Base-by-base conservation (phyloP, 2,329 filamentous ascomycete genomes). In the Pseudopithomyces chartarum region DNA sequence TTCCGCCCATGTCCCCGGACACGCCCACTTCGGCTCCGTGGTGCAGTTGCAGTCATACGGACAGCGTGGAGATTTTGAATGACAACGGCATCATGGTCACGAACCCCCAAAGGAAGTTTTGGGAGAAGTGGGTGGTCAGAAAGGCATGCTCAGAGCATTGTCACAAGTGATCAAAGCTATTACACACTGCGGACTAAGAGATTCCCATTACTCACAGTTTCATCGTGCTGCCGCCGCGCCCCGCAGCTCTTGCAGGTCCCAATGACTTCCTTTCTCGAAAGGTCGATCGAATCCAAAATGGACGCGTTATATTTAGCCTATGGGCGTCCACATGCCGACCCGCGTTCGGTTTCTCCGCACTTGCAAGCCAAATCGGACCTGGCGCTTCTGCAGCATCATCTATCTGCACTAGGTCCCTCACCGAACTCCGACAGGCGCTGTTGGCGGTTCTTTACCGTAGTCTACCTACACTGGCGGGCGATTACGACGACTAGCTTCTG, bases 71-170 rank as follows among this genome's bases (percentile, higher is more conserved):
- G 23, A 75, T 78, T 20, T 68, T 84, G 6, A 77, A 74, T 15
- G 83, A 85, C 61, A 77, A 84, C 60, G 82, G 82, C 1, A 57
- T 73, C 3, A 69, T 67, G 38, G 81, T 84, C 4, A 77, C 74
- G n/a, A 78, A 79, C 58, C 64, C 70, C 34, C 81, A 84, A 62
- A 77, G 83, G 50, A 84, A 84, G 62, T 74, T 79, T 52, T 85
- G 82, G 83, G 82, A 85, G 68, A 79, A 79, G 61, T 85, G 83
- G 83, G 80, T 82, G 12, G 65, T 84, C 12, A 71, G 80, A 45
- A 71, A 78, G 58, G 55, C 56, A 22, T 84, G 82, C 71, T 71
- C 70, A 19, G 74, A 78, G 58, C 75, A 78, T 58, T 69, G 67
- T 36, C 72, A 75, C 62, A 75, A 73, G 60, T 76, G 62, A 73